Conservation (phyloP, 768 basidiomycete species). For the Pleurotus pulmonarius region DNA sequence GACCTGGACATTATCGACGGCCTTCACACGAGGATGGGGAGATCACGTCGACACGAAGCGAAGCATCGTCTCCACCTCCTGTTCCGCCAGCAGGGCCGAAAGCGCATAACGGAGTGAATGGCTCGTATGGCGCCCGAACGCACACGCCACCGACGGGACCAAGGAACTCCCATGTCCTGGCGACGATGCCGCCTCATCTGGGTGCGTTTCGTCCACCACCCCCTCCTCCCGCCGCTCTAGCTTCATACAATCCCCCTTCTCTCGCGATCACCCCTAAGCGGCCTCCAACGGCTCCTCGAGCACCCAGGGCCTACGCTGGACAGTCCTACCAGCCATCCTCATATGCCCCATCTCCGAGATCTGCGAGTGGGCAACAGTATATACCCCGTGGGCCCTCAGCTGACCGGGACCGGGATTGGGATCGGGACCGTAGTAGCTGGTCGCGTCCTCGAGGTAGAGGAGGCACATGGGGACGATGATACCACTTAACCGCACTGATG, state of each 20-base stretch:
- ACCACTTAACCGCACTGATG: background rate
- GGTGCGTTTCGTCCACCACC: background rate
- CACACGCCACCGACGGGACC: slow-evolving; percentile 46
- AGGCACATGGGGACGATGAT: background rate
- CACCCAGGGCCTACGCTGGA: slow-evolving; percentile 9
- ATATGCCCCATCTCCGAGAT: slow-evolving; percentile 7
- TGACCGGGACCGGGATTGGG: slow-evolving; percentile 49
- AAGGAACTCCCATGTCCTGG: slow-evolving; percentile 33
- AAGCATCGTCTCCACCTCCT: slow-evolving; percentile 13
- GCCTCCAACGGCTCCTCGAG: slow-evolving; percentile 21
- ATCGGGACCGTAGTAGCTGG: slow-evolving; percentile 24
- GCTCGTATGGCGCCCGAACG: slow-evolving; percentile 25
- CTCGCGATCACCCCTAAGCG: slow-evolving; percentile 21
- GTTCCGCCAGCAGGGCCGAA: slow-evolving; percentile 20
- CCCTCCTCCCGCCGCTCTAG: background rate
- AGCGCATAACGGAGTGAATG: slow-evolving; percentile 14
- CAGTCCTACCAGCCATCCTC: slow-evolving; percentile 12
- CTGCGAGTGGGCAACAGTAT: slow-evolving; percentile 25
- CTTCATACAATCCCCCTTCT: slow-evolving; percentile 21
- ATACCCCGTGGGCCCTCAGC: slow-evolving; percentile 50
- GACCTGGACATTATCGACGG: slow-evolving; percentile 17
- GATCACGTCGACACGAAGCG: slow-evolving; percentile 29
- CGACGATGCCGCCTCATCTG: background rate
- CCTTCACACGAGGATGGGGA: slow-evolving; percentile 52
- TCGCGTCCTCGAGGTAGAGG: background rate